Evolutionary conservation across 306 rosid species (phyloP), one percentile per base, ranked within the genome.

Genomic region (Oemleria cerasiformis): DNA sequence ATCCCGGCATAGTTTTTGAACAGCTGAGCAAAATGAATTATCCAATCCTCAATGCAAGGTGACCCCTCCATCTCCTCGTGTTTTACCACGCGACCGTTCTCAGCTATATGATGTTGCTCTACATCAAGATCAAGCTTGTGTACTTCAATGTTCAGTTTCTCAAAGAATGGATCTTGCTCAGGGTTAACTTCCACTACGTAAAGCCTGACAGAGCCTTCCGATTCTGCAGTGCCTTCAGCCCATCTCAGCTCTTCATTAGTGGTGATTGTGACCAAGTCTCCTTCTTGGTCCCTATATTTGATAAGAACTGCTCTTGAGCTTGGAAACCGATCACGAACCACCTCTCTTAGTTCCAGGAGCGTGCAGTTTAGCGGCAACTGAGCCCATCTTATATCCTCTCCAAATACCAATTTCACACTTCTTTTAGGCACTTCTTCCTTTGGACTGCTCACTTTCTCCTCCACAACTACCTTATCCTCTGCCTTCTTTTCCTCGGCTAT

Each of bases 1-100:
- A 89, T 82, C 51, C 98, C 96, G 39, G 84, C 92, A 39, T 91
- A 84, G 81, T 82, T 83, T 86, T 83, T 86, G 82, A 93, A 93
- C 57, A 88, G 63, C 78, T 86, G 87, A 78, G 98, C 88, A 82
- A 93, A 93, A 65, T 63, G 78, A 68, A 93, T 60, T 75, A 91
- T 76, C 98, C 98, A 93, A 73, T 93, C 98, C 73, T 91, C 97
- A 77, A 93, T 75, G 86, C 94, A 88, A 70, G 90, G 88, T 72
- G 88, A 45, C 38, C 55, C 76, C 83, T 77, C 71, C 53, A 77
- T 77, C 72, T 85, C 83, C 76, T 75, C 84, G 64, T 75, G 75
- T 64, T 81, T 81, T 62, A 72, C 82, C 82, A 23, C 20, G 15
- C 74, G 42, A 57, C 80, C 86, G 65, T 80, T 86, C 82, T 80